Conservation (phyloP, 1,284 basidiomycete genomes). For the Ganoderma lucidum region DNA sequence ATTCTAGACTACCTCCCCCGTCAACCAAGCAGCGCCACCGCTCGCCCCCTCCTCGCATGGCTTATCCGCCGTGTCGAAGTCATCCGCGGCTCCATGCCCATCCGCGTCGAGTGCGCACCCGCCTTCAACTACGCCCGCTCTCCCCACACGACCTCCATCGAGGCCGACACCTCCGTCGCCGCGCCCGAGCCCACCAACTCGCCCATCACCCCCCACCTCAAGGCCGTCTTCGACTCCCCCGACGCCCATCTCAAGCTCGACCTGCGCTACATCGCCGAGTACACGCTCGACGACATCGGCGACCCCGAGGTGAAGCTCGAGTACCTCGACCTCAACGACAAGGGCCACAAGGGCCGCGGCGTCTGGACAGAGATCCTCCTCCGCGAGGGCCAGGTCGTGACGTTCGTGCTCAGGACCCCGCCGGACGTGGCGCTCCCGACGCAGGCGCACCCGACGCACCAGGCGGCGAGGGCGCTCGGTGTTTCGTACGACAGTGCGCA, state of each 20-base stretch:
- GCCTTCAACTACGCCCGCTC: constrained; percentile 93
- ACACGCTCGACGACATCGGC: constrained; percentile 54
- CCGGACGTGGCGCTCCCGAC: constrained; percentile 46
- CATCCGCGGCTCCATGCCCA: constrained; percentile 79
- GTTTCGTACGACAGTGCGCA: constrained; percentile 55
- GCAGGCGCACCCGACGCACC: constrained; percentile 42
- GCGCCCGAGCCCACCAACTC: constrained; percentile 19
- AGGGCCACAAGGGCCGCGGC: constrained; percentile 72
- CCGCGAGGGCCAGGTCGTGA: constrained; percentile 84
- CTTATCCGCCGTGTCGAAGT: constrained; percentile 88
- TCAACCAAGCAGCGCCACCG: constrained; percentile 53
- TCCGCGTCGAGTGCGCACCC: constrained; percentile 88
- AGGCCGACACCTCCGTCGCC: constrained; percentile 41
- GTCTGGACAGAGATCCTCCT: constrained; percentile 66
- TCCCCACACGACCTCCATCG: constrained; percentile 68
- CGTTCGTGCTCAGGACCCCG: constrained; percentile 81
- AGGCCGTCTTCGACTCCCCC: constrained; percentile 72
- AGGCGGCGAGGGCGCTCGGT: constrained; percentile 53
- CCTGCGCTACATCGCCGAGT: constrained; percentile 76
- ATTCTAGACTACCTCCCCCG: constrained; percentile 81
- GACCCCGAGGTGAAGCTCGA: constrained; percentile 64
- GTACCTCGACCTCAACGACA: constrained; percentile 64
- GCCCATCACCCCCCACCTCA: constrained; percentile 50
- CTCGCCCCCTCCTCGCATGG: constrained; percentile 83
- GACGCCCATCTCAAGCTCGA: constrained; percentile 68